Conservation (phyloP, 2,329 filamentous ascomycete genomes). For the Atkinsonella hypoxylon region DNA sequence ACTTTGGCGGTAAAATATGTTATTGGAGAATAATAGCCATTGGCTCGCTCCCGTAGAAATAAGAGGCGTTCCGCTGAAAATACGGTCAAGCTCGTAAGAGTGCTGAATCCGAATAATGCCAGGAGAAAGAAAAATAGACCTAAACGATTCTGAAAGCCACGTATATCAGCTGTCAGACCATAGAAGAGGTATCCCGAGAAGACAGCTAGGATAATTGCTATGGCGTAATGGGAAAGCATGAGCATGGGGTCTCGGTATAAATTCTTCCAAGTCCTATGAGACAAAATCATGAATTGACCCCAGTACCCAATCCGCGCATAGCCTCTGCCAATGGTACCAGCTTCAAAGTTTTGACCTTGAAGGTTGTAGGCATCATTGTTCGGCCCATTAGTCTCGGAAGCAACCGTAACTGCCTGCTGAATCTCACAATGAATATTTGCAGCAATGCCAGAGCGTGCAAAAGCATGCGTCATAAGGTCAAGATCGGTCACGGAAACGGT, state of each 20-base stretch:
- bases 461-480: conserved; percentile 67
- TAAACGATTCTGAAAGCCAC: conserved; percentile 93
- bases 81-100: conserved; percentile 82
- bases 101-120: conserved; percentile 92
- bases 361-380: conserved; percentile 41
- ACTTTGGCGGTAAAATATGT: conserved; percentile 95
- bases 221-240: conserved; percentile 97
- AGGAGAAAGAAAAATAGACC: conserved; percentile 97
- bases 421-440: conserved; percentile 68
- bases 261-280: conserved; percentile 88
- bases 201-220: conserved; percentile 86
- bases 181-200: conserved; percentile 95
- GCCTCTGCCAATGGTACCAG: conserved; percentile 57
- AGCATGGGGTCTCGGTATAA: conserved; percentile 94
- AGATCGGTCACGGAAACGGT: conserved; percentile 62
- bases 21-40: conserved; percentile 88
- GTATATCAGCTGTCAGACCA: conserved; percentile 87
- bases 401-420: conserved; percentile 49
- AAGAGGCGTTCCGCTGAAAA: conserved; percentile 84
- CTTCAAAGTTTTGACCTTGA: conserved; percentile 35
- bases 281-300: conserved; percentile 81
- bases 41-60: conserved; percentile 87
- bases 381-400: conserved; percentile 53
- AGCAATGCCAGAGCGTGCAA: conserved; percentile 67
- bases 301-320: conserved; percentile 71